Evolutionary conservation across 306 rosid species (phyloP).

Genomic region (Lupinus albus): DNA sequence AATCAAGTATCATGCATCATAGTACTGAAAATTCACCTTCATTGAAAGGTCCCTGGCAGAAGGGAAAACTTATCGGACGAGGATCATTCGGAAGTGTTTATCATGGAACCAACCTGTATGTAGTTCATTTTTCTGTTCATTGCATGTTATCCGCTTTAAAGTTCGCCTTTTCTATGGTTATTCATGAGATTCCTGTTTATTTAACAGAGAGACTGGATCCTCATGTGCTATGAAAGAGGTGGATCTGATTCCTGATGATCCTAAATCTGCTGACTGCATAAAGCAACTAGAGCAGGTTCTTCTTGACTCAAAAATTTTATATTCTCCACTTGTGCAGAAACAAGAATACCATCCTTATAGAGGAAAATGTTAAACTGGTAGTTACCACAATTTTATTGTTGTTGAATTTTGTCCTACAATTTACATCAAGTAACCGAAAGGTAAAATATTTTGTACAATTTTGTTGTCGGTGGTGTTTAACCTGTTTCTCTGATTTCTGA

Average conservation of each 20-base stretch:
- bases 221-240: constrained; percentile 98
- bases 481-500: constrained; percentile 38
- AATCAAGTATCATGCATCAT: constrained; percentile 32
- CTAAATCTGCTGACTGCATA: constrained; percentile 77
- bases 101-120: constrained; percentile 77
- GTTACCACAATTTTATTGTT: background rate
- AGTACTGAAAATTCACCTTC: constrained; percentile 49
- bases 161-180: constrained; percentile 16
- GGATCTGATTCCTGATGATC: constrained; percentile 87
- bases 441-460: constrained; percentile 12
- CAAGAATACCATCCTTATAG: constrained; percentile 13
- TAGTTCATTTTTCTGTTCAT: constrained; percentile 29
- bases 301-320: constrained; percentile 32
- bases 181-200: constrained; percentile 32
- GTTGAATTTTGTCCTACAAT: background rate
- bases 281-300: constrained; percentile 91
- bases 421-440: constrained; percentile 23
- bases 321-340: constrained; percentile 17
- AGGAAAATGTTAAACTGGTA: constrained; percentile 9
- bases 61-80: constrained; percentile 86
- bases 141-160: constrained; percentile 32
- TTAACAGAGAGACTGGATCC: constrained; percentile 82
- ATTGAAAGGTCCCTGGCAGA: constrained; percentile 85
- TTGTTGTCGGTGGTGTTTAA: constrained; percentile 11
- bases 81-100: constrained; percentile 94